These are phyloP conservation scores for Diphasiastrum complanatum DNA, from an alignment of 83 land plant genomes.

Conservation along the genomic window DNA sequence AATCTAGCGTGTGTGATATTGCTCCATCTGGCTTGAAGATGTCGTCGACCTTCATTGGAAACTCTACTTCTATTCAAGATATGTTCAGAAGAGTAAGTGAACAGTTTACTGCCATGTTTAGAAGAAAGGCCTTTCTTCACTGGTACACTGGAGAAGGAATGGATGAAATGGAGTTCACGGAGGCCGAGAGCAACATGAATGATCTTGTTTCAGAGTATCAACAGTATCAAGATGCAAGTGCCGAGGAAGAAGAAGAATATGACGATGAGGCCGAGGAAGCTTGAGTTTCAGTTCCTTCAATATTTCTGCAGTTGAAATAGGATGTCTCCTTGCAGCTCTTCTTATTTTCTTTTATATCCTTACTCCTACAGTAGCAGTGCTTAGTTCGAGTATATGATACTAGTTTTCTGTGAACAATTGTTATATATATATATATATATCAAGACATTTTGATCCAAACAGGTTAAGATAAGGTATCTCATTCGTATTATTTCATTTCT, in stretches of 20 bases:
- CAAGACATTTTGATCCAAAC: too few relatives aligned
- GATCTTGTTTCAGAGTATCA: constrained; percentile 19
- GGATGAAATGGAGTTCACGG: constrained; percentile 22
- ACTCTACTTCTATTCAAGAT: constrained; percentile 18
- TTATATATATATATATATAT: too few relatives aligned
- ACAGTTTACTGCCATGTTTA: constrained; percentile 15
- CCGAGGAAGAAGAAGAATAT: constrained; percentile 14
- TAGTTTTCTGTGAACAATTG: too few relatives aligned
- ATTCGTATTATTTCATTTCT: too few relatives aligned
- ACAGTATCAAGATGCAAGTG: constrained; percentile 13
- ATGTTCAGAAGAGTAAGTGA: constrained; percentile 10
- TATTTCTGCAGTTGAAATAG: too few relatives aligned
- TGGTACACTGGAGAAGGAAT: constrained; percentile 18
- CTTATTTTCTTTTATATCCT: too few relatives aligned
- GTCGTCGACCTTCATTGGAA: constrained; percentile 15
- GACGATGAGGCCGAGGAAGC: too few relatives aligned
- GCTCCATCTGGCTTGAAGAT: constrained; percentile 11
- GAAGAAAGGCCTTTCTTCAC: constrained; percentile 14
- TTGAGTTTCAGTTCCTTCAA: too few relatives aligned
- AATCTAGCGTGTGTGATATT: constrained; percentile 10
- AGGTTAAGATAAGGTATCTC: too few relatives aligned
- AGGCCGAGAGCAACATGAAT: constrained; percentile 24
- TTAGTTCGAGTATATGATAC: too few relatives aligned
- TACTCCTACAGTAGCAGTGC: too few relatives aligned
- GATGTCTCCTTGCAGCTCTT: too few relatives aligned